A percentile compares a stretch with the other conserved stretches of the same genome.
These are phyloP conservation scores for Aspergillus alliaceus DNA, from an alignment of 2,329 filamentous ascomycete species.

Conservation along the genomic window DNA sequence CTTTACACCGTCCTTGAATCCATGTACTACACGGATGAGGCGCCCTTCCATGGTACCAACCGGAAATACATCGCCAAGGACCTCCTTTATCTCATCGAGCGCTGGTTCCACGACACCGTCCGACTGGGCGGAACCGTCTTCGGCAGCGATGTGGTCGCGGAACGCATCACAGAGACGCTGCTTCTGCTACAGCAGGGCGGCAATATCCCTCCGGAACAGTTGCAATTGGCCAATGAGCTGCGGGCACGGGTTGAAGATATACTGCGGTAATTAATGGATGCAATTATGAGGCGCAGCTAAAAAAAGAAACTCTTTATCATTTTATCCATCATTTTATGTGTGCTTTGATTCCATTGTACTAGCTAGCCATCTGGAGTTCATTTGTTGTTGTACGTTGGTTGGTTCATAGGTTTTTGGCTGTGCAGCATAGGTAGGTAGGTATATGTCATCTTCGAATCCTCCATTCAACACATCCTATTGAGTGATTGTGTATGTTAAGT, in stretches of 20 bases:
- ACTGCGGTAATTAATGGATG: slow-evolving; percentile 30
- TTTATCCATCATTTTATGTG: not conserved
- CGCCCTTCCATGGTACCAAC: slow-evolving; percentile 61
- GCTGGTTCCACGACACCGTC: slow-evolving; percentile 61
- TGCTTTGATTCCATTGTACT: not conserved
- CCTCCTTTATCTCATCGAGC: slow-evolving; percentile 60
- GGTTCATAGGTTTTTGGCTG: not conserved
- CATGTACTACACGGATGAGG: slow-evolving; percentile 67
- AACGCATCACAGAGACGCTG: slow-evolving; percentile 47
- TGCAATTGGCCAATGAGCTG: slow-evolving; percentile 43
- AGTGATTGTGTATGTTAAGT: not conserved
- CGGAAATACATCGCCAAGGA: slow-evolving; percentile 60
- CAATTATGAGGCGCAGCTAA: not conserved
- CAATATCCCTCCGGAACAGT: slow-evolving; percentile 35
- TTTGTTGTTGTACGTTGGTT: not conserved
- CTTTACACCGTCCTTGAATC: slow-evolving; percentile 63
- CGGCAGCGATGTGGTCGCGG: slow-evolving; percentile 60
- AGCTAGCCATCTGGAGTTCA: not conserved
- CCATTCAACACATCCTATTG: not conserved
- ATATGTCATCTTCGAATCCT: not conserved
- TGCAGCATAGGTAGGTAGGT: not conserved
- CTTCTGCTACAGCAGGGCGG: slow-evolving; percentile 46
- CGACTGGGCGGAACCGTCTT: slow-evolving; percentile 57
- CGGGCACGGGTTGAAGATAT: slow-evolving; percentile 42
- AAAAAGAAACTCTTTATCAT: slow-evolving; percentile 3